These are phyloP conservation scores for Lasiodiplodia hormozganensis DNA, from an alignment of 2,329 filamentous ascomycete species.

Conservation along the genomic window DNA sequence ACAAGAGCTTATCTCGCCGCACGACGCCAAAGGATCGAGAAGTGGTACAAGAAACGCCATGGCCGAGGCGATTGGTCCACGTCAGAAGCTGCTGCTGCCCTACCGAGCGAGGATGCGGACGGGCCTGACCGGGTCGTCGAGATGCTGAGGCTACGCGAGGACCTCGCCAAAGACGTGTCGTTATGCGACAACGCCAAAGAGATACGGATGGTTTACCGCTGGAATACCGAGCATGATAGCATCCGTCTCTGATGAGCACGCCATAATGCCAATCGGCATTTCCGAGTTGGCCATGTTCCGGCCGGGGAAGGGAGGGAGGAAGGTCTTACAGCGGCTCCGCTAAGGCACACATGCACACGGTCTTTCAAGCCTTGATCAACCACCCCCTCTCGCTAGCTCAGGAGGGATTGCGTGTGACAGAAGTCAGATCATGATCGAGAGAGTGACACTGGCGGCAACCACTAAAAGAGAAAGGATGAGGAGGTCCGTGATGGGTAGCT, in stretches of 20 bases:
- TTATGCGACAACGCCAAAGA: slow-evolving; percentile 20
- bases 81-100: neutral
- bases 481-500: too few relatives aligned
- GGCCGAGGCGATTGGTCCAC: neutral
- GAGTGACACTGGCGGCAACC: neutral
- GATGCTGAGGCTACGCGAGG: slow-evolving; percentile 10
- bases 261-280: neutral
- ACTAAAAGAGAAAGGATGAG: neutral
- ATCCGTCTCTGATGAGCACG: slow-evolving; percentile 8
- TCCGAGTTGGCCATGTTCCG: neutral
- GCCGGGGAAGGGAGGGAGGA: too few relatives aligned
- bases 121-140: neutral
- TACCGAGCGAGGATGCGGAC: neutral
- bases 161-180: slow-evolving; percentile 17
- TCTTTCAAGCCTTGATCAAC: slow-evolving; percentile 13
- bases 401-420: neutral
- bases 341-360: neutral
- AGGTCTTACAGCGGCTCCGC: neutral
- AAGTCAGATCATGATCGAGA: slow-evolving; percentile 3
- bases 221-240: slow-evolving; percentile 14
- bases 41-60: neutral
- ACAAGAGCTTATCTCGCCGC: neutral
- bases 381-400: neutral
- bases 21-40: slow-evolving; percentile 7
- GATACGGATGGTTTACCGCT: slow-evolving; percentile 11